A percentile compares a stretch with the other conserved stretches of the same genome.
These are phyloP conservation scores for Amaranthus tricolor DNA, from an alignment of 179 eudicot genomes.

Conservation along the genomic window DNA sequence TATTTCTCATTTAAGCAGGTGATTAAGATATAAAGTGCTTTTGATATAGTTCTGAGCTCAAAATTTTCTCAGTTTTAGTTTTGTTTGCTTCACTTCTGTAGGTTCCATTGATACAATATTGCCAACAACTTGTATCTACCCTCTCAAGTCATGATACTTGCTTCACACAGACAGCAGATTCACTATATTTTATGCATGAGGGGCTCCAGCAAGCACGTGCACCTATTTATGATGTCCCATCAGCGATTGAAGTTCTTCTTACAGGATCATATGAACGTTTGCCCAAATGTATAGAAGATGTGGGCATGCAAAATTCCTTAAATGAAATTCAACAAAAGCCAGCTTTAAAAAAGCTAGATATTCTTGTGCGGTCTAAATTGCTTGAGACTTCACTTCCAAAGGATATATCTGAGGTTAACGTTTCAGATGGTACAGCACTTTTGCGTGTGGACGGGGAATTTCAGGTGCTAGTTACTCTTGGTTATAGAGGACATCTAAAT, in stretches of 20 bases:
- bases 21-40: not conserved
- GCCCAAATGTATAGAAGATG: slow-evolving; percentile 92
- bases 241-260: slow-evolving; percentile 89
- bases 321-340: slow-evolving; percentile 71
- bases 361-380: slow-evolving; percentile 80
- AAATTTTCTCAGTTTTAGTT: slow-evolving; percentile 1
- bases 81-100: slow-evolving; percentile 34
- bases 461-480: slow-evolving; percentile 92
- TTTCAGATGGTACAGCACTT: slow-evolving; percentile 84
- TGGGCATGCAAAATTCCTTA: slow-evolving; percentile 77
- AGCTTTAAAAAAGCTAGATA: slow-evolving; percentile 76
- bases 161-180: slow-evolving; percentile 96
- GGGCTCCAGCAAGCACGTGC: slow-evolving; percentile 99
- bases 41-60: not conserved
- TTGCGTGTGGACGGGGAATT: slow-evolving; percentile 93
- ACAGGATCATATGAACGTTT: slow-evolving; percentile 90
- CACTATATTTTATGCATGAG: slow-evolving; percentile 94
- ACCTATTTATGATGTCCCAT: slow-evolving; percentile 97
- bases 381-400: slow-evolving; percentile 79
- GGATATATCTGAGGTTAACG: slow-evolving; percentile 71
- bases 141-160: slow-evolving; percentile 94
- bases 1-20: not conserved
- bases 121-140: slow-evolving; percentile 90
- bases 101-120: slow-evolving; percentile 97
- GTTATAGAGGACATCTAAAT: slow-evolving; percentile 93